Percentiles rank a stretch among this genome's conserved stretches.
phyloP scores from a whole-genome alignment of 1,284 basidiomycete species.

The Apiotrichum veenhuisii region DNA sequence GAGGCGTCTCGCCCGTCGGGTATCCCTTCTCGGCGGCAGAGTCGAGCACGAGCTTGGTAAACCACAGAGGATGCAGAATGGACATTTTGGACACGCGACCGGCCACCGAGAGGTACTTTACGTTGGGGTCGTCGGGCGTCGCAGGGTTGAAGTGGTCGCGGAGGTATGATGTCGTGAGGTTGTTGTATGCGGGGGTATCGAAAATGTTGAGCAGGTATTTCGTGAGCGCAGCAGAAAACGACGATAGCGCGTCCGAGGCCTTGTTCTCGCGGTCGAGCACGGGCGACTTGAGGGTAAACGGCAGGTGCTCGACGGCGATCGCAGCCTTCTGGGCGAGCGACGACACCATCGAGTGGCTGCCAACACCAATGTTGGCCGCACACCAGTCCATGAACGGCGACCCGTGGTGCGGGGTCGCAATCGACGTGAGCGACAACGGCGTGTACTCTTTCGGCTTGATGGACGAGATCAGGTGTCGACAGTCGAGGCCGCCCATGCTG shows the following conservation, averaged over 20 bases:
- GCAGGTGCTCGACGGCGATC: slow-evolving; percentile 29
- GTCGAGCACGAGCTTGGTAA: slow-evolving; percentile 91
- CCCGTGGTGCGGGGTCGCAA: slow-evolving; percentile 91
- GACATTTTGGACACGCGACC: slow-evolving; percentile 66
- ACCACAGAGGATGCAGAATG: slow-evolving; percentile 92
- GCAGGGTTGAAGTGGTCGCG: slow-evolving; percentile 84
- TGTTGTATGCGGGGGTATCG: slow-evolving; percentile 95
- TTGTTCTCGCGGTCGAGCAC: slow-evolving; percentile 44
- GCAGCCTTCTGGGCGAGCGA: slow-evolving; percentile 21
- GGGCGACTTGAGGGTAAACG: slow-evolving; percentile 55
- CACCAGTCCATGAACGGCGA: slow-evolving; percentile 99
- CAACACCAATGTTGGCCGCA: slow-evolving; percentile 81
- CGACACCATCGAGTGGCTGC: slow-evolving; percentile 50
- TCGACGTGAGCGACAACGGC: slow-evolving; percentile 81
- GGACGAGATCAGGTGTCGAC: slow-evolving; percentile 82
- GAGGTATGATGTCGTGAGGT: slow-evolving; percentile 83
- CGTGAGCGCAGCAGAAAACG: slow-evolving; percentile 56
- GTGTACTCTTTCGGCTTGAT: slow-evolving; percentile 77
- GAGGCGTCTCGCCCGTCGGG: slow-evolving; percentile 58
- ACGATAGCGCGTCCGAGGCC: slow-evolving; percentile 22
- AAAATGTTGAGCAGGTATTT: slow-evolving; percentile 84
- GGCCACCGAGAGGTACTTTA: slow-evolving; percentile 90
- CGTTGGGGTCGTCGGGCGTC: slow-evolving; percentile 76
- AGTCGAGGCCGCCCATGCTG: slow-evolving; percentile 92
- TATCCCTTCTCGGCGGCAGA: slow-evolving; percentile 53